These are phyloP conservation scores for Boletus rex-veris DNA, from an alignment of 768 basidiomycete genomes.

Conservation along the genomic window DNA sequence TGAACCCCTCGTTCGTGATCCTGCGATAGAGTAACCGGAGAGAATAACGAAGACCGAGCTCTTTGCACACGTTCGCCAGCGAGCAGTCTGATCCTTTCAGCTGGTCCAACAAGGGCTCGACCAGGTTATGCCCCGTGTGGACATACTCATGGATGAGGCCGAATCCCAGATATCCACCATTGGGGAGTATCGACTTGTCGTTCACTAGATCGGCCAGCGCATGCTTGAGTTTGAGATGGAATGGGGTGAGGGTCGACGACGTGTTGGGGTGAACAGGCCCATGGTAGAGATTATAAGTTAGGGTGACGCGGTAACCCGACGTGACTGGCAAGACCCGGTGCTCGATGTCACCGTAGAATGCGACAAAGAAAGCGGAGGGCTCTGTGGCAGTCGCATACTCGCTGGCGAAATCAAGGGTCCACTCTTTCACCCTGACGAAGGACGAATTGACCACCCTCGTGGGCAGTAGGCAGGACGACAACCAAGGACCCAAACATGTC, in stretches of 20 bases:
- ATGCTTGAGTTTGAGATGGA: neutral
- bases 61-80: constrained; percentile 4
- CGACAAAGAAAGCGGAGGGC: neutral
- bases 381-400: neutral
- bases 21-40: neutral
- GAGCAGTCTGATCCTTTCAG: constrained; percentile 6
- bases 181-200: constrained; percentile 1
- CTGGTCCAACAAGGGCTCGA: neutral
- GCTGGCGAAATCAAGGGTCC: neutral
- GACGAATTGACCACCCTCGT: constrained; percentile 8
- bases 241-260: neutral
- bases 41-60: constrained; percentile 3
- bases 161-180: constrained; percentile 12
- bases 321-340: constrained; percentile 42
- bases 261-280: neutral
- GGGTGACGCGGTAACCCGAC: constrained; percentile 42
- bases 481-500: constrained; percentile 53
- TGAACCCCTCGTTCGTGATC: no score
- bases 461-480: constrained; percentile 17
- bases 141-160: constrained; percentile 16
- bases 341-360: constrained; percentile 39
- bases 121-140: neutral
- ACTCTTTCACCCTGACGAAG: constrained; percentile 1
- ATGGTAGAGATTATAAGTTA: constrained; percentile 40
- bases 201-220: neutral